Evolutionary conservation across 192 early-diverging fungal genomes (phyloP).

Genomic region (Backusella tuberculispora): DNA sequence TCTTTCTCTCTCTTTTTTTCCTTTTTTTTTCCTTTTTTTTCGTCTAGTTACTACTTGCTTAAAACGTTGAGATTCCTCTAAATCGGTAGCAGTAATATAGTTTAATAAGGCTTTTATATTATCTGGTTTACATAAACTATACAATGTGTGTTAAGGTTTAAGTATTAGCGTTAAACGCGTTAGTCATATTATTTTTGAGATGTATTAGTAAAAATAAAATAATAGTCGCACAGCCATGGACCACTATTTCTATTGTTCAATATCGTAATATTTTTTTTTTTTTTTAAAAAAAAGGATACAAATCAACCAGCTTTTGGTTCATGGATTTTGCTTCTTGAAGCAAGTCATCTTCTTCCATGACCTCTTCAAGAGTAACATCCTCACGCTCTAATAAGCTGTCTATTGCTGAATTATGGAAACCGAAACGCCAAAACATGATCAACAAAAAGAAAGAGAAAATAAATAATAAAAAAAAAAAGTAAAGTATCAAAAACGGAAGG

Average conservation of each 20-base stretch:
- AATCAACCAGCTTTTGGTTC: constrained; percentile 89
- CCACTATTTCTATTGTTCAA: neutral
- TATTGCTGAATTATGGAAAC: constrained; percentile 90
- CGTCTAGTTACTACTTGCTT: constrained; percentile 57
- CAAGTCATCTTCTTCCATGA: constrained; percentile 92
- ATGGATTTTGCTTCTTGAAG: constrained; percentile 94
- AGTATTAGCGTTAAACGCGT: neutral
- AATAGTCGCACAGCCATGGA: neutral
- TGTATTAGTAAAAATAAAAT: neutral
- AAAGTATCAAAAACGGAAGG: constrained; percentile 12
- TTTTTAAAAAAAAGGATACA: constrained; percentile 50
- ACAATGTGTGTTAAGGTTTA: constrained; percentile 5
- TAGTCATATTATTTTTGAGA: neutral
- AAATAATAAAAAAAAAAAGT: constrained; percentile 12
- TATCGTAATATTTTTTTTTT: neutral
- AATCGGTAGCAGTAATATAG: constrained; percentile 83
- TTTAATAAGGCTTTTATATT: constrained; percentile 77
- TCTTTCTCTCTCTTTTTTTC: too few relatives aligned
- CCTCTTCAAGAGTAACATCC: constrained; percentile 86
- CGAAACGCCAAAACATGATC: constrained; percentile 93
- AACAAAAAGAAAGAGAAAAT: neutral
- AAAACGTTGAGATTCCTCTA: constrained; percentile 79
- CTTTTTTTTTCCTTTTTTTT: neutral
- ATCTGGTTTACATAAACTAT: constrained; percentile 75
- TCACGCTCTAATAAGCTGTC: constrained; percentile 92